phyloP scores from a whole-genome alignment of 805 yeast species.

The Starmerella bacillaris region DNA sequence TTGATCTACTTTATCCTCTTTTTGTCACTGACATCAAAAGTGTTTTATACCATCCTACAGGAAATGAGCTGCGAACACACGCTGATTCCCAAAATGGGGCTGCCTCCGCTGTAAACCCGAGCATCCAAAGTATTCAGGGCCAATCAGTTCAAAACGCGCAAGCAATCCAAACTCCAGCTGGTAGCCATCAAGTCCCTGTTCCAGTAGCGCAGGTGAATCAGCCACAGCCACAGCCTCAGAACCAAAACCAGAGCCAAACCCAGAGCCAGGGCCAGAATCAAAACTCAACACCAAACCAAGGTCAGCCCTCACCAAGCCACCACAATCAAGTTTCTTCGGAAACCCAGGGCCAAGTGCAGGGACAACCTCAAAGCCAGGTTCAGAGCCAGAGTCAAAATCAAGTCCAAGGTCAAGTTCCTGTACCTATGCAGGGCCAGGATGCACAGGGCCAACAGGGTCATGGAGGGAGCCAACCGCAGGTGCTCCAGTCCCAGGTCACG shows the following conservation, averaged over 20 bases:
- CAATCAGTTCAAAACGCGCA: neutral
- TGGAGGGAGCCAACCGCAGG: neutral
- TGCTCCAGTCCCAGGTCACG: neutral
- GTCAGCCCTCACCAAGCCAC: slow-evolving; percentile 8
- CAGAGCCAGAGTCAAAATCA: slow-evolving; percentile 3
- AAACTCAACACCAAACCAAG: slow-evolving; percentile 12
- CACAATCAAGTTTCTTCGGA: slow-evolving; percentile 9
- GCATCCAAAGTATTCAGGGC: slow-evolving; percentile 3
- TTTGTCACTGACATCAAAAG: slow-evolving; percentile 56
- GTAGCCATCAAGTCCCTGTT: slow-evolving; percentile 1
- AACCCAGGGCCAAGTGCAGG: slow-evolving; percentile 8
- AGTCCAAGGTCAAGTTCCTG: neutral
- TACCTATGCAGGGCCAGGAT: slow-evolving; percentile 1
- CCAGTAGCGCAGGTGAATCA: neutral
- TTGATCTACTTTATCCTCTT: slow-evolving; percentile 45
- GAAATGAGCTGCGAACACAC: slow-evolving; percentile 1
- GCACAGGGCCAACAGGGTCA: neutral
- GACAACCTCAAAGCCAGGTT: slow-evolving; percentile 3
- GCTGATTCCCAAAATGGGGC: slow-evolving; percentile 6
- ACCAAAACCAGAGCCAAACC: slow-evolving; percentile 4
- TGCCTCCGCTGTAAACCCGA: neutral
- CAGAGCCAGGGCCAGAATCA: slow-evolving; percentile 8
- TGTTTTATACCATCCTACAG: slow-evolving; percentile 22
- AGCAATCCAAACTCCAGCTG: neutral
- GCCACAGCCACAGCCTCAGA: slow-evolving; percentile 4